Evolutionary conservation across 2,329 filamentous ascomycete genomes (phyloP).

Genomic region (Cladosporium sp.): DNA sequence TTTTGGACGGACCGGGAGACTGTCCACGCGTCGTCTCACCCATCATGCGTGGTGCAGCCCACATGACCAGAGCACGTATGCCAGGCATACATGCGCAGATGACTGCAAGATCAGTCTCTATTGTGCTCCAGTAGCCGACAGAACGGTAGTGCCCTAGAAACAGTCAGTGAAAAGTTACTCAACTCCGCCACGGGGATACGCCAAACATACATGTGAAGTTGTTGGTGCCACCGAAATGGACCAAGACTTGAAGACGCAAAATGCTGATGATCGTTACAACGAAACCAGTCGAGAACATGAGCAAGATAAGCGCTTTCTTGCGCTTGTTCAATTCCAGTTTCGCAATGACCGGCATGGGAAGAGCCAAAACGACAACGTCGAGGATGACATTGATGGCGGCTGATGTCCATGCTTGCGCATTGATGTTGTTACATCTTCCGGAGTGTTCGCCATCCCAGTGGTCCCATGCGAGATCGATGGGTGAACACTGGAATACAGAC

Average conservation of each 20-base stretch:
- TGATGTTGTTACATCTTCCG: slow-evolving; percentile 15
- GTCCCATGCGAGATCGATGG: slow-evolving; percentile 13
- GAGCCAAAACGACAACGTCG: slow-evolving; percentile 19
- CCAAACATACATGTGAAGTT: slow-evolving; percentile 13
- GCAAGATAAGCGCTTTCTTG: slow-evolving; percentile 12
- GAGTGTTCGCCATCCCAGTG: slow-evolving; percentile 12
- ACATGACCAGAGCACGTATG: slow-evolving; percentile 10
- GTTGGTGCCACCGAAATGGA: slow-evolving; percentile 12
- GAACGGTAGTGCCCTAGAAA: slow-evolving; percentile 5
- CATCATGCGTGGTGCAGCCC: slow-evolving; percentile 6
- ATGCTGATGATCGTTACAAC: slow-evolving; percentile 16
- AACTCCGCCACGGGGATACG: neutral
- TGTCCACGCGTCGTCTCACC: slow-evolving; percentile 7
- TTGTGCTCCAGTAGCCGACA: slow-evolving; percentile 15
- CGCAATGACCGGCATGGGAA: slow-evolving; percentile 18
- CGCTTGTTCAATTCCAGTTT: slow-evolving; percentile 14
- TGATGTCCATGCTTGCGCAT: slow-evolving; percentile 14
- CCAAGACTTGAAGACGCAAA: slow-evolving; percentile 12
- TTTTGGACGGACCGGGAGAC: neutral
- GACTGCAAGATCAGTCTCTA: slow-evolving; percentile 13
- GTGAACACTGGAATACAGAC: slow-evolving; percentile 14
- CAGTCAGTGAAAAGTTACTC: neutral
- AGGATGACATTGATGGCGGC: slow-evolving; percentile 17
- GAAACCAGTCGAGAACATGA: slow-evolving; percentile 16
- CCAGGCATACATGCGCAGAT: slow-evolving; percentile 18